A percentile compares a stretch with the other conserved stretches of the same genome.
Conservation (phyloP, 768 basidiomycete genomes). For the Podaxis rugospora region DNA sequence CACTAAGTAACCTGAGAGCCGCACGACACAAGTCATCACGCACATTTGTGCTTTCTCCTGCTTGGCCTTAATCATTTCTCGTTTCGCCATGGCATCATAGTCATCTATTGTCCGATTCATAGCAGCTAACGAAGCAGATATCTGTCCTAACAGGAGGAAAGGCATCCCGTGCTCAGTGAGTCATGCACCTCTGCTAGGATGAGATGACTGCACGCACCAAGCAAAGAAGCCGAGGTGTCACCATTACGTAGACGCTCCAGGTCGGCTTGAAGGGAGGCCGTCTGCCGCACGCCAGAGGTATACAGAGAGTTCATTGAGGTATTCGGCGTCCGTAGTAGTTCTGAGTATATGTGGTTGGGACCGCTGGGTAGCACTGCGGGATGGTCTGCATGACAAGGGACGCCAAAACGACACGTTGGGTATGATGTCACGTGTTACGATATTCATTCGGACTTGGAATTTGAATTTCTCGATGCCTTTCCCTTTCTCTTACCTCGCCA, state of each 20-base stretch:
- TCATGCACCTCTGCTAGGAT: conserved; percentile 5
- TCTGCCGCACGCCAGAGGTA: conserved; percentile 89
- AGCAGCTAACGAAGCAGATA: conserved; percentile 94
- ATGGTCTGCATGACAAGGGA: conserved; percentile 3
- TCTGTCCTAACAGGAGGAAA: conserved; percentile 71
- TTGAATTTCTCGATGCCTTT: background rate
- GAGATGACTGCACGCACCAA: conserved; percentile 54
- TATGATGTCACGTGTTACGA: conserved; percentile 9
- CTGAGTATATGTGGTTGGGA: too few relatives aligned
- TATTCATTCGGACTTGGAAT: background rate
- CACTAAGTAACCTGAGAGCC: background rate
- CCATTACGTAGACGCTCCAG: conserved; percentile 78
- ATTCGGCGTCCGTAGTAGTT: too few relatives aligned
- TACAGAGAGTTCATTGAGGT: conserved; percentile 87
- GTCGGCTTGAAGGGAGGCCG: conserved; percentile 83
- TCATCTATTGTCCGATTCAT: conserved; percentile 95
- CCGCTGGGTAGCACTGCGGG: background rate
- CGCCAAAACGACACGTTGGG: conserved; percentile 13
- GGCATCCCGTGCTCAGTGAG: conserved; percentile 14
- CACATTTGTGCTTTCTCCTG: conserved; percentile 94
- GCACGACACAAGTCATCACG: conserved; percentile 18
- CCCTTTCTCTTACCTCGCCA: too few relatives aligned
- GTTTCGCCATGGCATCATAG: conserved; percentile 93
- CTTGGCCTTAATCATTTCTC: conserved; percentile 95
- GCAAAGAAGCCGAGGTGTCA: conserved; percentile 72